phyloP scores from a whole-genome alignment of 306 rosid species.

The Glycyrrhiza uralensis region DNA sequence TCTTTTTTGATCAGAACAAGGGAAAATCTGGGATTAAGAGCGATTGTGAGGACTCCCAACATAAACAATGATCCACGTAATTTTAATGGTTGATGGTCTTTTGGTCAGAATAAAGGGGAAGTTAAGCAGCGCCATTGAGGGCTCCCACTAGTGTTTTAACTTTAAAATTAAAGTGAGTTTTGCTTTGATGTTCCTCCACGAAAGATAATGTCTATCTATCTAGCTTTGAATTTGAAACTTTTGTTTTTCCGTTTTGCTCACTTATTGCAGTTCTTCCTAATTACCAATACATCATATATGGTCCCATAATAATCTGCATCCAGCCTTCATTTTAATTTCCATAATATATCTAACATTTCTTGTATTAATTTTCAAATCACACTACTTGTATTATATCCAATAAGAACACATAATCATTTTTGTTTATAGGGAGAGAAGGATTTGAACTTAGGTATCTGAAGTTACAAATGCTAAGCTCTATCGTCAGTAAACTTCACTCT shows the following conservation, averaged over 20 bases:
- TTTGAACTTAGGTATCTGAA: too few relatives aligned
- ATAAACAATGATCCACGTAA: not conserved
- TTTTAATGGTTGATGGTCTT: not conserved
- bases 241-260: not conserved
- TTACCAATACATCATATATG: conserved; percentile 27
- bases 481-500: too few relatives aligned
- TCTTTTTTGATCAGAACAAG: conserved; percentile 8
- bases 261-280: conserved; percentile 15
- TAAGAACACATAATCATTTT: too few relatives aligned
- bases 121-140: conserved; percentile 32
- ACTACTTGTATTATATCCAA: not conserved
- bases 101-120: conserved; percentile 26
- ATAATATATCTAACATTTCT: not conserved
- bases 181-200: conserved; percentile 47
- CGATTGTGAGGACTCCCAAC: conserved; percentile 6
- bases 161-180: conserved; percentile 50
- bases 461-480: too few relatives aligned
- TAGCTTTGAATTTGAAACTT: conserved; percentile 33
- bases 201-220: too few relatives aligned
- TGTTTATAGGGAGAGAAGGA: too few relatives aligned
- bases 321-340: not conserved
- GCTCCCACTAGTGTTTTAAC: conserved; percentile 36
- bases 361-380: not conserved
- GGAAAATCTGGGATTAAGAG: conserved; percentile 11
- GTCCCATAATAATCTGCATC: conserved; percentile 21